Percentiles rank a stretch among this genome's conserved stretches.
Conservation (phyloP, 495 filamentous ascomycete species). For the Lophium mytilinum region DNA sequence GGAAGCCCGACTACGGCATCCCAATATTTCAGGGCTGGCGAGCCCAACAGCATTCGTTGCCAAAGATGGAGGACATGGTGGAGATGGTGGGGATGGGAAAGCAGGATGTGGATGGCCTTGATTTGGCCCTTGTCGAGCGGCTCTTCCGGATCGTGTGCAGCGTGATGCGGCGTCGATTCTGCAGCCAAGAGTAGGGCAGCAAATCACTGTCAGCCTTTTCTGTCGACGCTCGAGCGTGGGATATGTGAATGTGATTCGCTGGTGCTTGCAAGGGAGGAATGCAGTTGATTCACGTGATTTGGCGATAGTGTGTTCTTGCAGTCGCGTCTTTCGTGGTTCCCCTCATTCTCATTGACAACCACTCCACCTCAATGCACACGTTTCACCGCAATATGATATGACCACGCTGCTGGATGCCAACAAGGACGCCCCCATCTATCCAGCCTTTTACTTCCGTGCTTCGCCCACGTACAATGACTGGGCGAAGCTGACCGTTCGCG, state of each 20-base stretch:
- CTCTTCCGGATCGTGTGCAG: constrained; percentile 10
- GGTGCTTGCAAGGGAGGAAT: neutral
- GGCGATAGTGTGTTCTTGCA: neutral
- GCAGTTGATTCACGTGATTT: neutral
- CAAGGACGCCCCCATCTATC: constrained; percentile 51
- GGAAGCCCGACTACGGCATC: constrained; percentile 5
- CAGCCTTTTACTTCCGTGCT: constrained; percentile 72
- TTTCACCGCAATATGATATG: constrained; percentile 40
- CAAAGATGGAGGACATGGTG: neutral
- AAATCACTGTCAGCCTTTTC: too few relatives aligned
- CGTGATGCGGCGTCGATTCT: neutral
- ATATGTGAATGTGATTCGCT: neutral
- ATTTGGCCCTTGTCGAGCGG: constrained; percentile 13
- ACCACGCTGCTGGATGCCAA: constrained; percentile 30
- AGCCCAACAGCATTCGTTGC: neutral
- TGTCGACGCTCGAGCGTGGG: too few relatives aligned
- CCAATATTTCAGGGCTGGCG: constrained; percentile 1
- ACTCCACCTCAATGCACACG: constrained; percentile 2
- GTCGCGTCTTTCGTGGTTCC: neutral
- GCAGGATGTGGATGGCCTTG: constrained; percentile 6
- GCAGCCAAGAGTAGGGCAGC: too few relatives aligned
- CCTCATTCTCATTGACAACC: neutral
- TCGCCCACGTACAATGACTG: constrained; percentile 78
- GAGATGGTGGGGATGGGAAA: neutral
- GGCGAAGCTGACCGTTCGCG: constrained; percentile 67